Conservation (phyloP, 352 stramenopile genomes). For the Globisporangium radiosum region DNA sequence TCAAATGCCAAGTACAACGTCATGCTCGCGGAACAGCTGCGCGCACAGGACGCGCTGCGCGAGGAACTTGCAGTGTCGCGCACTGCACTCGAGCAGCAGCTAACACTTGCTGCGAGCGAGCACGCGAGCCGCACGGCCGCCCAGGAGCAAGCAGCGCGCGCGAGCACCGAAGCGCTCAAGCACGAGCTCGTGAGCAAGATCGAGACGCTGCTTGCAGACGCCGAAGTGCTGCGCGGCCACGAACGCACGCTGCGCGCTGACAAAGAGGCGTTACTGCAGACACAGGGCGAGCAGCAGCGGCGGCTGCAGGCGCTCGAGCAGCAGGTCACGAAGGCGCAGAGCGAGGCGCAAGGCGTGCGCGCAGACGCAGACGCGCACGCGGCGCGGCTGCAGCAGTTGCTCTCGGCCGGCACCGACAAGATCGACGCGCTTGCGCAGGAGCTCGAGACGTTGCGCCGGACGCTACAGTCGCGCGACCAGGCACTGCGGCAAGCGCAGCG, state of each 20-base stretch:
- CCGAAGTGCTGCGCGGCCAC: slow-evolving; percentile 31
- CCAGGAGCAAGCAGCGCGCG: slow-evolving; percentile 9
- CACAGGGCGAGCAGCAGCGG: slow-evolving; percentile 27
- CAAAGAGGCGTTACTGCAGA: slow-evolving; percentile 36
- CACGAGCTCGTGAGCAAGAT: slow-evolving; percentile 56
- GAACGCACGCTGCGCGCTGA: slow-evolving; percentile 51
- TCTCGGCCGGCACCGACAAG: slow-evolving; percentile 28
- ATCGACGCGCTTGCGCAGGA: slow-evolving; percentile 40
- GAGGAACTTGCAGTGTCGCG: slow-evolving; percentile 18
- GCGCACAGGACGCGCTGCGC: slow-evolving; percentile 43
- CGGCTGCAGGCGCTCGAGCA: slow-evolving; percentile 35
- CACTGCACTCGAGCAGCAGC: slow-evolving; percentile 13
- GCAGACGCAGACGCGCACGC: slow-evolving; percentile 37
- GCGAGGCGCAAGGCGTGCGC: slow-evolving; percentile 43
- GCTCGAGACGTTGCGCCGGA: slow-evolving; percentile 27
- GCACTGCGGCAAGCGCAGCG: slow-evolving; percentile 38
- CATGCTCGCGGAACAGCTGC: slow-evolving; percentile 71
- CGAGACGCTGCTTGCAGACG: slow-evolving; percentile 44
- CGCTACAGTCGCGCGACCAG: slow-evolving; percentile 29
- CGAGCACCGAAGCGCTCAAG: slow-evolving; percentile 38
- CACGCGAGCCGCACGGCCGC: slow-evolving; percentile 3
- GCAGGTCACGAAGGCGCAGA: slow-evolving; percentile 33
- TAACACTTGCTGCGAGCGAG: slow-evolving; percentile 7
- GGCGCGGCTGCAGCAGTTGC: slow-evolving; percentile 37
- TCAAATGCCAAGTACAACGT: slow-evolving; percentile 67